Base-by-base conservation (phyloP, 257 asterid species). In the Plantago elongata region DNA sequence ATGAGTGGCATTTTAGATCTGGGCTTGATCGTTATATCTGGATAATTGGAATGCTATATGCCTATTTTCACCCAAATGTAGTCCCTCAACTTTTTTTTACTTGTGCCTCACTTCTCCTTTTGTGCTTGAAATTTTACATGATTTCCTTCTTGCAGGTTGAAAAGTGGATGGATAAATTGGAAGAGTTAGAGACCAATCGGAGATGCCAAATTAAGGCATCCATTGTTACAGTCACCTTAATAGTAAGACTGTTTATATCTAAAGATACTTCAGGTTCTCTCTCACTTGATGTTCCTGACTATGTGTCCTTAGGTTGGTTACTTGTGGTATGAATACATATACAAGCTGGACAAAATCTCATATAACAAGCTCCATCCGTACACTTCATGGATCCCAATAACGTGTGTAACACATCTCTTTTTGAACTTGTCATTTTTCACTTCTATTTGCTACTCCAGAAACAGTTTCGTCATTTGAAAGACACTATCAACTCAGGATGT, bases 351-450 rank as follows among this genome's bases (percentile, higher is more conserved):
- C 81, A 92, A 84, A 74, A 72, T 79, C 67, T 61, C 84, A 55
- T 92, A 92, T 78, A 92, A 86, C 85, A 92, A 87, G 84, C 87
- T 83, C 64, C 99, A 92, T 66, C 97, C 99, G 1, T 92, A 92
- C 86, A 92, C 99, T 11, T 92, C 99, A 63, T 92, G 99, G 99
- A 89, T 92, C 67, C 99, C 99, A 54, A 92, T 92, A 65, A 83
- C 94, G 99, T 92, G 54, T 27, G 95, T 79, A 62, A 11, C 62
- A 42, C 59, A 51, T 17, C 61, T 65, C 13, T 40, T 42, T 46
- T 13, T 63, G 51, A 8, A 37, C 51, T 2, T 37, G 42, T 18
- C 40, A 54, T 6, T 8, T 27, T 57, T 34, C 54, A 15, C 15
- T 14, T 40, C 7, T 65, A n/a, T 58, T 62, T 17, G 38, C 65